Evolutionary conservation across 2,329 filamentous ascomycete species (phyloP), one percentile per base, ranked within the genome.

Genomic region (Botrytis elliptica): DNA sequence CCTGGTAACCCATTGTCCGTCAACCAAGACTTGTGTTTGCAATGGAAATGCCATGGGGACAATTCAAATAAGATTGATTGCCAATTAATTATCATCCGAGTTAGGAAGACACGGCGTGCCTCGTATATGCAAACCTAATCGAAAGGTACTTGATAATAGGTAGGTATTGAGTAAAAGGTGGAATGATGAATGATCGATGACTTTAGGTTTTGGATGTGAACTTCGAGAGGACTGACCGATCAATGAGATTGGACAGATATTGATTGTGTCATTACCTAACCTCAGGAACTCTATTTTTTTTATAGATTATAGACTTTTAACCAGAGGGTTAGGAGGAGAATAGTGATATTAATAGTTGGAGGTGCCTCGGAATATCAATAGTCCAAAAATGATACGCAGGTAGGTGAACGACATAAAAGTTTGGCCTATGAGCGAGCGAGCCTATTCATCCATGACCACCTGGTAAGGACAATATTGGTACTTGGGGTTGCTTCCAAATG

Each of bases 1-100:
- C 71, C 78, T 77, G 22, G 80, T 82, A 14, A 78, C 79, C 81
- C 81, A 83, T 69, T 78, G 74, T 42, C 82, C 82, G 68, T 83
- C 77, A 29, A 81, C 78, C 16, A 81, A 75, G 36, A 75, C 76
- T 67, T 74, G 79, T 57, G 79, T 80, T 74, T 79, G 77, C 38
- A 72, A 49, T 7, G 60, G 38, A 71, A 82, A 78, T 65, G 76
- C 79, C 79, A 80, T 79, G 33, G 49, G 74, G 74, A 74, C 72
- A 72, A 70, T 22, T 68, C 36, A 36, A 57, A 36, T 40, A 10
- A 38, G 22, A 33, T 63, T 63, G 18, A 55, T 49, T 57, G 36
- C 18, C 49, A 57, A 36, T 57, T 33, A 9, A 68, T 68, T 57
- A 6, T 57, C 49, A 68, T 68, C 49, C 66, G n/a, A 68, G 33